A percentile compares a stretch with the other conserved stretches of the same genome.
Evolutionary conservation across 257 asterid species (phyloP).

Genomic region (Solanum sejunctum): DNA sequence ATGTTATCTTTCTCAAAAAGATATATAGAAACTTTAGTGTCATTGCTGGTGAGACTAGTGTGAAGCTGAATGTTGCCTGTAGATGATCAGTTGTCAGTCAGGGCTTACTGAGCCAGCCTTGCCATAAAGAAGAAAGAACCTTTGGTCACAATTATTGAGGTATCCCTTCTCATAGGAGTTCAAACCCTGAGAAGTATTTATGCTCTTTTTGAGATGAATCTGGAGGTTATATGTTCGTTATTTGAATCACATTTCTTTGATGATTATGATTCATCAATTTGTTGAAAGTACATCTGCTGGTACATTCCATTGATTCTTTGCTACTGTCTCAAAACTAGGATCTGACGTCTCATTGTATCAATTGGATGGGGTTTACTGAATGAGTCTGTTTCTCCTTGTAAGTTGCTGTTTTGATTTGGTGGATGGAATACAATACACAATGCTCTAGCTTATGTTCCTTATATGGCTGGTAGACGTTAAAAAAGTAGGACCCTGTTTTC

Average conservation of each 20-base stretch:
- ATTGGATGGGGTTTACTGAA: not conserved
- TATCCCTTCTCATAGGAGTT: not conserved
- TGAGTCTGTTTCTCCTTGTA: not conserved
- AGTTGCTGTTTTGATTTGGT: not conserved
- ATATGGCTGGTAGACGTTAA: not conserved
- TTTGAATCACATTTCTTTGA: not conserved
- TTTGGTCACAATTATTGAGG: not conserved
- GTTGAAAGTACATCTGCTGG: not conserved
- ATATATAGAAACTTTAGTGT: not conserved
- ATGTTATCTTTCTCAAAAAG: not conserved
- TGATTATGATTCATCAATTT: not conserved
- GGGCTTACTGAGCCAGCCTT: not conserved
- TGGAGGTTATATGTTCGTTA: not conserved
- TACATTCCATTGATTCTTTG: not conserved
- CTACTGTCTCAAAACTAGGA: not conserved
- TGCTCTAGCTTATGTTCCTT: not conserved
- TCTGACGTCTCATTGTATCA: not conserved
- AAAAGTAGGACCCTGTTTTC: not conserved
- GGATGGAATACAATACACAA: not conserved
- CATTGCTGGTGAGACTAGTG: not conserved
- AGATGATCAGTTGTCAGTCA: not conserved
- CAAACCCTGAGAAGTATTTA: not conserved
- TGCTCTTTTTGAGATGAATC: not conserved
- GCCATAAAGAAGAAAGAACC: not conserved
- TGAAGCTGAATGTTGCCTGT: not conserved